Evolutionary conservation across 2,329 filamentous ascomycete species (phyloP).

Genomic region (Aspergillus awamori): DNA sequence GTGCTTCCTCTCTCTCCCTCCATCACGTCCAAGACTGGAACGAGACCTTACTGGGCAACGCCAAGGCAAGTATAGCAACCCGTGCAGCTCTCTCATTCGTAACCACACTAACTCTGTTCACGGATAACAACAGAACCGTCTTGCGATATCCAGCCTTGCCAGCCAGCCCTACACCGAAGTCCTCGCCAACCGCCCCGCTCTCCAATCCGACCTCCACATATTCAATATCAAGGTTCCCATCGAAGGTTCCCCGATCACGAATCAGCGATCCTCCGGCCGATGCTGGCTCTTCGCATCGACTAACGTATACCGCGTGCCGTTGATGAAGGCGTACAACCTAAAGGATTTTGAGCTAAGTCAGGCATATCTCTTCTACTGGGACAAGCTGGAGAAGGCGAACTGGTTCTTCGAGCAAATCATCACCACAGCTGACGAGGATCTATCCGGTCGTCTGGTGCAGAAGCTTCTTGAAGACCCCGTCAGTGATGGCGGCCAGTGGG

Average conservation of each 20-base stretch:
- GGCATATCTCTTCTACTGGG: constrained; percentile 88
- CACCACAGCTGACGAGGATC: constrained; percentile 68
- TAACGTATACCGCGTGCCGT: constrained; percentile 86
- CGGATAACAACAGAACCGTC: constrained; percentile 56
- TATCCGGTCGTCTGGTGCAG: constrained; percentile 74
- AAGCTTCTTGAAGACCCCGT: constrained; percentile 69
- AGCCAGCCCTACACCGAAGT: constrained; percentile 67
- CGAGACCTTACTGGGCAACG: constrained; percentile 29
- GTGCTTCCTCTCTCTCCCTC: constrained; percentile 24
- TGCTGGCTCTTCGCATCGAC: constrained; percentile 93
- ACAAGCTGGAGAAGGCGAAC: constrained; percentile 90
- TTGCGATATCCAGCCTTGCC: constrained; percentile 74
- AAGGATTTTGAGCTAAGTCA: constrained; percentile 83
- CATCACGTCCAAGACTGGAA: constrained; percentile 27
- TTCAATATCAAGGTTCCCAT: constrained; percentile 83
- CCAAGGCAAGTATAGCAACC: constrained; percentile 25
- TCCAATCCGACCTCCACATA: constrained; percentile 71
- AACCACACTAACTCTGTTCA: not conserved
- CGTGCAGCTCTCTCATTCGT: not conserved
- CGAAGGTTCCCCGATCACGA: constrained; percentile 81
- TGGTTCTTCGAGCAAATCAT: constrained; percentile 85
- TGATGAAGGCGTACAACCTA: constrained; percentile 81
- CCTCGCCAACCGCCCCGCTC: constrained; percentile 64
- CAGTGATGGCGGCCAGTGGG: constrained; percentile 85
- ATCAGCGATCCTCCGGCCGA: constrained; percentile 77